Conservation (phyloP, 352 stramenopile genomes). For the Phytophthora hibernalis region DNA sequence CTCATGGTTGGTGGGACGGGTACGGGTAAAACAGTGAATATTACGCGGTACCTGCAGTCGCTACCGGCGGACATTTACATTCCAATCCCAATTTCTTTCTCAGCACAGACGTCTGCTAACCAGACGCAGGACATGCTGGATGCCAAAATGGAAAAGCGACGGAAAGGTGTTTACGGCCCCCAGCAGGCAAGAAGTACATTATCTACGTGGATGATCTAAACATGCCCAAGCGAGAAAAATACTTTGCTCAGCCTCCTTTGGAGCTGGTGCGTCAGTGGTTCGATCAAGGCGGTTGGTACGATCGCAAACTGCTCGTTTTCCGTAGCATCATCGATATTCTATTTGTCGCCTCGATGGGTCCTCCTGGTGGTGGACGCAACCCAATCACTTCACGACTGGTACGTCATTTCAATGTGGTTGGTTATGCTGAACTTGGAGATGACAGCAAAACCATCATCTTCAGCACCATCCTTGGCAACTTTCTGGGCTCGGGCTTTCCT, state of each 20-base stretch:
- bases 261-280: constrained; percentile 96
- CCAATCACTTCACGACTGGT: constrained; percentile 91
- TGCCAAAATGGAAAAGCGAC: constrained; percentile 93
- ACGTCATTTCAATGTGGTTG: constrained; percentile 94
- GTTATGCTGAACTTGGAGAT: constrained; percentile 91
- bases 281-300: constrained; percentile 95
- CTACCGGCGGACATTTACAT: constrained; percentile 89
- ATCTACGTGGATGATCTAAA: constrained; percentile 97
- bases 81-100: constrained; percentile 93
- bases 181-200: constrained; percentile 92
- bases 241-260: constrained; percentile 95
- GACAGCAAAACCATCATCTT: constrained; percentile 94
- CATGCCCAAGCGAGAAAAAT: constrained; percentile 96
- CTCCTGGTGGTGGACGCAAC: constrained; percentile 92
- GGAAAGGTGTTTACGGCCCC: constrained; percentile 94
- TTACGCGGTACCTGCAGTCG: constrained; percentile 89
- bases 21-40: constrained; percentile 96
- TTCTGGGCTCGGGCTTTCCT: constrained; percentile 54
- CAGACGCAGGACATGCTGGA: constrained; percentile 94
- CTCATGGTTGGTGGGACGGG: constrained; percentile 95
- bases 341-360: constrained; percentile 93
- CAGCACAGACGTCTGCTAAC: constrained; percentile 91
- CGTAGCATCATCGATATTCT: constrained; percentile 89
- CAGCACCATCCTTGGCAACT: constrained; percentile 92
- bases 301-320: constrained; percentile 93